Conservation (phyloP, 23 red algal genomes). For the Cyanidiococcus yangmingshanensis region DNA sequence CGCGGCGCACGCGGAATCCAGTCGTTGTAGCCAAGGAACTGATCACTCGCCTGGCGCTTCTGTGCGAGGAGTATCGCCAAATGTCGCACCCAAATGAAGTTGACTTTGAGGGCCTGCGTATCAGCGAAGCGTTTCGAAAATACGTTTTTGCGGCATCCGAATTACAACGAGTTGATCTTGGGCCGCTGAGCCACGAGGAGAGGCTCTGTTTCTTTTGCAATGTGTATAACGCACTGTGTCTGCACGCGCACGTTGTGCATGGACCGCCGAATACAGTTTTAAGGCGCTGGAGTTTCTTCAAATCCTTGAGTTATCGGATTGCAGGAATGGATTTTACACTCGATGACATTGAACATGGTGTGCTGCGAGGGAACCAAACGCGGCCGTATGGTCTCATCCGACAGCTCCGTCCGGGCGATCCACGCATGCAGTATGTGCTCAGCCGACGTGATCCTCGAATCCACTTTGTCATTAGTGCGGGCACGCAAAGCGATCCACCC, state of each 20-base stretch:
- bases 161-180: slow-evolving; percentile 72
- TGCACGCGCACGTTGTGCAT: slow-evolving; percentile 75
- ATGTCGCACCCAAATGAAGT: slow-evolving; percentile 39
- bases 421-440: slow-evolving; percentile 69
- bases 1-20: slow-evolving; percentile 41
- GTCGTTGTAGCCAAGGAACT: slow-evolving; percentile 68
- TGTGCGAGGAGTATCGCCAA: slow-evolving; percentile 83
- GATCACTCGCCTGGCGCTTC: slow-evolving; percentile 62
- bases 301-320: slow-evolving; percentile 70
- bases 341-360: slow-evolving; percentile 98
- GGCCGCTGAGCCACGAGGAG: slow-evolving; percentile 65
- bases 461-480: slow-evolving; percentile 95
- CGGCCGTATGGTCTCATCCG: slow-evolving; percentile 45
- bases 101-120: slow-evolving; percentile 55
- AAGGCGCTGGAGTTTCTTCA: slow-evolving; percentile 76
- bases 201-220: slow-evolving; percentile 86
- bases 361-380: slow-evolving; percentile 72
- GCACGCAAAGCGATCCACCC: slow-evolving; percentile 82
- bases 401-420: slow-evolving; percentile 80
- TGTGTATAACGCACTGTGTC: slow-evolving; percentile 88
- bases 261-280: slow-evolving; percentile 61
- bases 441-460: slow-evolving; percentile 70
- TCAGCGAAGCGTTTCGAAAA: slow-evolving; percentile 65
- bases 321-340: slow-evolving; percentile 76
- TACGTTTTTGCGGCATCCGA: slow-evolving; percentile 70